These are phyloP conservation scores for Aspergillus neotritici DNA, from an alignment of 2,329 filamentous ascomycete genomes.

Conservation along the genomic window DNA sequence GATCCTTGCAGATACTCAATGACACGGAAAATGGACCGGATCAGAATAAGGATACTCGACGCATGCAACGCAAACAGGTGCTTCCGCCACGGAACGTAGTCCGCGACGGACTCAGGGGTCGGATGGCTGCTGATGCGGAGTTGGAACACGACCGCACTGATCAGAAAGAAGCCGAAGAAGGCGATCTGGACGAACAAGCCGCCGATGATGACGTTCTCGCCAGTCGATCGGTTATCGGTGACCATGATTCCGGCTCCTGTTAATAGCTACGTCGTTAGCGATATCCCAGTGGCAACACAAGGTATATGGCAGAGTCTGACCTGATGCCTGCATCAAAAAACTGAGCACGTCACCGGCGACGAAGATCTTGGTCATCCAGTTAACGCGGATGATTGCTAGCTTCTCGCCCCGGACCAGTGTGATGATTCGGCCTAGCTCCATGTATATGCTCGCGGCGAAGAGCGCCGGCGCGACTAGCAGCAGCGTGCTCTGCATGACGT, in stretches of 20 bases:
- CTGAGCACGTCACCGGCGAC: slow-evolving; percentile 26
- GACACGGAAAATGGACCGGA: slow-evolving; percentile 26
- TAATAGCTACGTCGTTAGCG: neutral
- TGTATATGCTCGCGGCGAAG: slow-evolving; percentile 26
- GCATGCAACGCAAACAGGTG: slow-evolving; percentile 29
- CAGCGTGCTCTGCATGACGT: slow-evolving; percentile 23
- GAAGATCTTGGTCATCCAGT: slow-evolving; percentile 26
- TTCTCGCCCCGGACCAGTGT: slow-evolving; percentile 17
- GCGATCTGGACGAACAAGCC: slow-evolving; percentile 27
- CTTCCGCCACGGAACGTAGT: slow-evolving; percentile 29
- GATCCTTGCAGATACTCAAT: slow-evolving; percentile 25
- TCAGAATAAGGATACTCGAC: slow-evolving; percentile 21
- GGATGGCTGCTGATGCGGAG: slow-evolving; percentile 22
- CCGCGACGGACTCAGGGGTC: slow-evolving; percentile 17
- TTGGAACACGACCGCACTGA: slow-evolving; percentile 22
- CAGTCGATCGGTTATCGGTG: slow-evolving; percentile 11
- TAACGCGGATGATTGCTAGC: slow-evolving; percentile 17
- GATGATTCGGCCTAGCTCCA: slow-evolving; percentile 22
- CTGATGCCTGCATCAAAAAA: slow-evolving; percentile 27
- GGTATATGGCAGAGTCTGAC: slow-evolving; percentile 5
- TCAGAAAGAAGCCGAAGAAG: slow-evolving; percentile 28
- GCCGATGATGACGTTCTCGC: slow-evolving; percentile 23
- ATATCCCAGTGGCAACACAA: neutral
- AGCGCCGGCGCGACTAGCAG: slow-evolving; percentile 22
- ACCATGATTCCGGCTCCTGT: slow-evolving; percentile 22